These are phyloP conservation scores for Salmacisia buchloeana DNA, from an alignment of 1,284 basidiomycete genomes.

Conservation along the genomic window DNA sequence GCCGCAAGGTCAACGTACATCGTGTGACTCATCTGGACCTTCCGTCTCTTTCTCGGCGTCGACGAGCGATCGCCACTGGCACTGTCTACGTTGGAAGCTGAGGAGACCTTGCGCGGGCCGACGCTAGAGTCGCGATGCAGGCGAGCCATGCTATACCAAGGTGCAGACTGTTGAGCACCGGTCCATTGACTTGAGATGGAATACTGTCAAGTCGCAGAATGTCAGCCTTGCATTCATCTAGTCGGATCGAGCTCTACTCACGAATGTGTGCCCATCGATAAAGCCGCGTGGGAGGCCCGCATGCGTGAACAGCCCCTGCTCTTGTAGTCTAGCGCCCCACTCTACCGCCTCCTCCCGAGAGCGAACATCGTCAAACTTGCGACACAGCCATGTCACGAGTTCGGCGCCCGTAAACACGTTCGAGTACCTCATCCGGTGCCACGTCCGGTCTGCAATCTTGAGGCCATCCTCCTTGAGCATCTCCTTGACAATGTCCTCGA, in stretches of 20 bases:
- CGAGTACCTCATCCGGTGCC: conserved; percentile 45
- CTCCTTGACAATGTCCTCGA: conserved; percentile 21
- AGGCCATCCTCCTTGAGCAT: conserved; percentile 30
- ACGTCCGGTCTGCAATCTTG: conserved; percentile 43
- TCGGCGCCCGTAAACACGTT: conserved; percentile 46
- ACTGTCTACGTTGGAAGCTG: too few species aligned
- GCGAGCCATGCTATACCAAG: too few species aligned
- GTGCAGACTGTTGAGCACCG: too few species aligned
- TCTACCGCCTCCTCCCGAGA: conserved; percentile 43
- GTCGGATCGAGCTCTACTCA: background rate
- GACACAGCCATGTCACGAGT: conserved; percentile 46
- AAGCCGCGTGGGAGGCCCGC: conserved; percentile 42
- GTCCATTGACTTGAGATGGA: too few species aligned
- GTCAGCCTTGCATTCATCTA: too few species aligned
- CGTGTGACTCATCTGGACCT: conserved; percentile 38
- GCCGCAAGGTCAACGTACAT: conserved; percentile 46
- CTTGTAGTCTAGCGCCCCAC: conserved; percentile 33
- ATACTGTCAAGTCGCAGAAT: too few species aligned
- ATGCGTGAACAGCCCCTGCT: conserved; percentile 42
- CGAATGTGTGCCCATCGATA: conserved; percentile 48
- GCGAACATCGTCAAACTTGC: conserved; percentile 36
- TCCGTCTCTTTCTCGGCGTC: conserved; percentile 7
- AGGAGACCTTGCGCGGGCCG: too few species aligned
- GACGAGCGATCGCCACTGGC: background rate
- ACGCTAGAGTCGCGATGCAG: too few species aligned